phyloP scores from a whole-genome alignment of 2,329 filamentous ascomycete genomes.

The Colletotrichum sp. region DNA sequence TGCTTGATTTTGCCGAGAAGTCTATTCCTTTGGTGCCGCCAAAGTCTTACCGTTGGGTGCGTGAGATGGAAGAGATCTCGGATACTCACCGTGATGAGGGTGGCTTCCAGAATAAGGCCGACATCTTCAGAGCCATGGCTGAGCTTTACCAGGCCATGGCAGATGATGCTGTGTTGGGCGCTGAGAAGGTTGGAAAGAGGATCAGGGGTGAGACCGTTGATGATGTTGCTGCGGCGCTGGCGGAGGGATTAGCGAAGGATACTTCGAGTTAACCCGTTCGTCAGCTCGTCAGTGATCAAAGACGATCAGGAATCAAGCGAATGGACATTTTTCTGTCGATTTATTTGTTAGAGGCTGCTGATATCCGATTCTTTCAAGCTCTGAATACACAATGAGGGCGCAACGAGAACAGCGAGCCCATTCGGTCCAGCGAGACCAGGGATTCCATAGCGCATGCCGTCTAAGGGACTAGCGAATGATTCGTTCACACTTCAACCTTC shows the following conservation, averaged over 20 bases:
- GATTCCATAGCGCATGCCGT: not conserved
- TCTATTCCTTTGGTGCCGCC: conserved; percentile 66
- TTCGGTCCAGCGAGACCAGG: not conserved
- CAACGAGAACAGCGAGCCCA: not conserved
- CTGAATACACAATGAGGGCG: not conserved
- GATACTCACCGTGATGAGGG: conserved; percentile 68
- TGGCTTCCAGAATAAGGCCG: conserved; percentile 55
- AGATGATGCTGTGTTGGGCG: conserved; percentile 63
- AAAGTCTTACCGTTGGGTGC: conserved; percentile 82
- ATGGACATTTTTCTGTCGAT: fast-evolving
- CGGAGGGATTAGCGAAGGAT: conserved; percentile 51
- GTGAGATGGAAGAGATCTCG: conserved; percentile 79
- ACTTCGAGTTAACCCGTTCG: not conserved
- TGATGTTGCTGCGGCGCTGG: conserved; percentile 58
- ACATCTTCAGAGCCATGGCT: conserved; percentile 64
- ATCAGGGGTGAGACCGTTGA: conserved; percentile 60
- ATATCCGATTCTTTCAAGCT: too few relatives aligned
- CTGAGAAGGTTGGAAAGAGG: conserved; percentile 61
- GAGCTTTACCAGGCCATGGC: conserved; percentile 66
- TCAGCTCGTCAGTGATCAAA: not conserved
- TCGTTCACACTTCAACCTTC: not conserved
- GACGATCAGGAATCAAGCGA: not conserved
- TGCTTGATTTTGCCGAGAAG: conserved; percentile 50
- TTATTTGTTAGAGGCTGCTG: not conserved
- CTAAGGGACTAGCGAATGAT: not conserved